phyloP scores from a whole-genome alignment of 2,329 filamentous ascomycete species.

The Scolecobasidium constrictum region DNA sequence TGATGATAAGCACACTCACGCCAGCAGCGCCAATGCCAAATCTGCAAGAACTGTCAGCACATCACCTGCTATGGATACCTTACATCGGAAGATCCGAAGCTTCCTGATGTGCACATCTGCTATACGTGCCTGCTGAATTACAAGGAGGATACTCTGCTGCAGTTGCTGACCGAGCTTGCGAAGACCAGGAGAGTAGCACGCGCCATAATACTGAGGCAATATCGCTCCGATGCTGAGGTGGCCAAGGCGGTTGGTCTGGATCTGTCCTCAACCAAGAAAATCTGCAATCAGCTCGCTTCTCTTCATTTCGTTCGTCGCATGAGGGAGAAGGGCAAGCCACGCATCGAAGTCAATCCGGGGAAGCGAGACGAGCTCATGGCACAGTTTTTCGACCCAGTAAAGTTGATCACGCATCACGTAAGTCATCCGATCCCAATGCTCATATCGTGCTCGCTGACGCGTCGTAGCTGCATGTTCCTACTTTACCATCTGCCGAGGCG shows the following conservation, averaged over 20 bases:
- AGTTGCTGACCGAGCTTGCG: slow-evolving; percentile 11
- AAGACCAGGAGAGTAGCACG: slow-evolving; percentile 14
- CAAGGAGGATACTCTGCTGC: slow-evolving; percentile 13
- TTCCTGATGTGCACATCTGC: slow-evolving; percentile 32
- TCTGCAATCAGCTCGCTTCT: slow-evolving; percentile 12
- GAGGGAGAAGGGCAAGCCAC: slow-evolving; percentile 9
- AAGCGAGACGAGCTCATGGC: slow-evolving; percentile 10
- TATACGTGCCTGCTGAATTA: slow-evolving; percentile 32
- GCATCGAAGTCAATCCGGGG: slow-evolving; percentile 7
- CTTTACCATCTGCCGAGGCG: no score
- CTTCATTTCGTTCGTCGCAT: slow-evolving; percentile 10
- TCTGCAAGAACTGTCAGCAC: slow-evolving; percentile 36
- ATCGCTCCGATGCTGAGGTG: slow-evolving; percentile 13
- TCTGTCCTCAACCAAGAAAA: slow-evolving; percentile 12
- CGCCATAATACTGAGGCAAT: slow-evolving; percentile 14
- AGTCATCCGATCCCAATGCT: no score
- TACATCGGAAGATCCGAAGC: slow-evolving; percentile 23
- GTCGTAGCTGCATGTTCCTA: no score
- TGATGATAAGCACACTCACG: background rate
- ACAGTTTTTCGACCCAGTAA: slow-evolving; percentile 16
- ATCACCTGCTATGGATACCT: slow-evolving; percentile 35
- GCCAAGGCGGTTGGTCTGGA: slow-evolving; percentile 15
- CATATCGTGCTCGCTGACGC: no score
- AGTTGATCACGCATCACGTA: slow-evolving; percentile 16
- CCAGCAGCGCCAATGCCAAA: slow-evolving; percentile 30